A percentile compares a stretch with the other conserved stretches of the same genome.
phyloP scores from a whole-genome alignment of 2,329 filamentous ascomycete species.

The Balansia obtecta region DNA sequence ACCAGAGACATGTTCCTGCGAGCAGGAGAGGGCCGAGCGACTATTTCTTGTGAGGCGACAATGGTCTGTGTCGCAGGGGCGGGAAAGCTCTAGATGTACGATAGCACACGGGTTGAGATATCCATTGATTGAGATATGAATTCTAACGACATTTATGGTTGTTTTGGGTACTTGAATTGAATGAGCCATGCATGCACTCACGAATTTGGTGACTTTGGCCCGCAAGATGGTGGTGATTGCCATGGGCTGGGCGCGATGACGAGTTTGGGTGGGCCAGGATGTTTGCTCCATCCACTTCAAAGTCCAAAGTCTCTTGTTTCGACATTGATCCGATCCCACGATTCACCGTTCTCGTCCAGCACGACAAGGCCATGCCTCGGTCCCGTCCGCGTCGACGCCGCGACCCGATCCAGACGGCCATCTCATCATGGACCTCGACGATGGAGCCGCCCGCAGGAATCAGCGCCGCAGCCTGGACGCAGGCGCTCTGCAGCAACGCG shows the following conservation, averaged over 20 bases:
- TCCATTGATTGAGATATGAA: conserved; percentile 22
- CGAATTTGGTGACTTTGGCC: neutral
- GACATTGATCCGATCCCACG: too few species aligned
- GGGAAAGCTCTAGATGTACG: conserved; percentile 25
- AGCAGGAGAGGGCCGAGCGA: conserved; percentile 55
- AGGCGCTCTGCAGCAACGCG: conserved; percentile 25
- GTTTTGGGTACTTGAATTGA: conserved; percentile 5
- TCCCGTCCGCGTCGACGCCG: conserved; percentile 8
- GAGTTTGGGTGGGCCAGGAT: too few species aligned
- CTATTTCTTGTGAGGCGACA: conserved; percentile 48
- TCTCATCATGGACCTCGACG: conserved; percentile 16
- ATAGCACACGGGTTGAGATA: conserved; percentile 30
- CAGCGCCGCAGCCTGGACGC: conserved; percentile 7
- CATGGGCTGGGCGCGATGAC: too few species aligned
- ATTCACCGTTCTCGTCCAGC: too few species aligned
- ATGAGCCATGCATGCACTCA: neutral
- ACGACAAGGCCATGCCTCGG: conserved; percentile 14
- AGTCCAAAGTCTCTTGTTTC: too few species aligned
- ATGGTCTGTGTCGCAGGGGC: conserved; percentile 14
- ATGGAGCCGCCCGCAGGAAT: conserved; percentile 1
- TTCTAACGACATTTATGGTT: conserved; percentile 10
- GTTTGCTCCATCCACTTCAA: too few species aligned
- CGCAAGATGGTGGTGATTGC: too few species aligned
- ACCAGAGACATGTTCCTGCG: conserved; percentile 67
- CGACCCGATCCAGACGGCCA: conserved; percentile 21